Evolutionary conservation across 2,329 filamentous ascomycete genomes (phyloP).

Genomic region (Ophiobolus disseminans): DNA sequence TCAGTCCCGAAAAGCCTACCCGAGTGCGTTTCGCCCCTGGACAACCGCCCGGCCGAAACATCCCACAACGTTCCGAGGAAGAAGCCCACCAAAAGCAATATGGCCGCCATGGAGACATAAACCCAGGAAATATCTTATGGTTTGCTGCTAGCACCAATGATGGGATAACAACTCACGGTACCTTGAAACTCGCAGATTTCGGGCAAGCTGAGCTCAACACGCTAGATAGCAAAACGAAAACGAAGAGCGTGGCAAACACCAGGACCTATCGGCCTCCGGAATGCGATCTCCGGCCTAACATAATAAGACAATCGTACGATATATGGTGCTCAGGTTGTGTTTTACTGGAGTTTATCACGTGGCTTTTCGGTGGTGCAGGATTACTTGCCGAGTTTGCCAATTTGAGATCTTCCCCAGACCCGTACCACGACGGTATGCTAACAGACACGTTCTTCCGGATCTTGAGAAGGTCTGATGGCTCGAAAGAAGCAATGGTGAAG

Average conservation of each 20-base stretch:
- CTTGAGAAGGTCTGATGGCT: neutral
- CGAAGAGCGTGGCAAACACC: conserved; percentile 8
- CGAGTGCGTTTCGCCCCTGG: too few relatives aligned
- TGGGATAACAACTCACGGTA: conserved; percentile 1
- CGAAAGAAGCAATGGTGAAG: conserved; percentile 6
- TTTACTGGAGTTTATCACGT: conserved; percentile 21
- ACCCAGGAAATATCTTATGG: neutral
- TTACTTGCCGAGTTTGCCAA: conserved; percentile 2
- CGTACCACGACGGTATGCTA: neutral
- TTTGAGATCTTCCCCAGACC: neutral
- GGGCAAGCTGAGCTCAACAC: conserved; percentile 22
- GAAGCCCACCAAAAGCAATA: conserved; percentile 5
- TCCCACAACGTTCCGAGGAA: neutral
- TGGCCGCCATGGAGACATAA: conserved; percentile 32
- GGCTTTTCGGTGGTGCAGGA: conserved; percentile 14
- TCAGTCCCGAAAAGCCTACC: too few relatives aligned
- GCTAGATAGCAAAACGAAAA: conserved; percentile 2
- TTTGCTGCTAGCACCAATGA: neutral
- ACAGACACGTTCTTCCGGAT: conserved; percentile 12
- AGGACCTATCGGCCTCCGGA: conserved; percentile 23
- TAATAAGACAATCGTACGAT: conserved; percentile 20
- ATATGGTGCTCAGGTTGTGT: conserved; percentile 33
- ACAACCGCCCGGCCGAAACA: too few relatives aligned
- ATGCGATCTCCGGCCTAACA: conserved; percentile 6
- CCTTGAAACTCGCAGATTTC: conserved; percentile 24